phyloP scores from a whole-genome alignment of 164 flowering plant species.

The Vitis cinerea region DNA sequence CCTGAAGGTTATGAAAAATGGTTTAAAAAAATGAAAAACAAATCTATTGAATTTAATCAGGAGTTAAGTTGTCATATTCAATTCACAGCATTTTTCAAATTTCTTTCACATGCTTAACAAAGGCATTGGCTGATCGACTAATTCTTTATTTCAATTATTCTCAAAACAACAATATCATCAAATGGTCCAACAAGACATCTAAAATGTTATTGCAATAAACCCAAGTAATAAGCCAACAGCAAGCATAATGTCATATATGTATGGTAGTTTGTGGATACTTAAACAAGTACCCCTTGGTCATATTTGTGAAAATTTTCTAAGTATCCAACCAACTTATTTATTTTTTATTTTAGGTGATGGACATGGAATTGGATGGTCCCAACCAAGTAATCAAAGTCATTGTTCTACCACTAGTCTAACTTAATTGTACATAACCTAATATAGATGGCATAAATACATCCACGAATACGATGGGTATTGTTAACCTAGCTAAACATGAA shows the following conservation, averaged over 20 bases:
- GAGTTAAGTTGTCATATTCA: no score
- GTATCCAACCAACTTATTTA: background rate
- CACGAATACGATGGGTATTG: background rate
- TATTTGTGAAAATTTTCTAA: background rate
- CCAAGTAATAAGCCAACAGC: background rate
- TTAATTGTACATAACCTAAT: background rate
- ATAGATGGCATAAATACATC: background rate
- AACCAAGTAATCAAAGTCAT: background rate
- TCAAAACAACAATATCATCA: background rate
- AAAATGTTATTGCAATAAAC: background rate
- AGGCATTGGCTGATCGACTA: background rate
- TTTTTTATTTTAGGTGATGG: background rate
- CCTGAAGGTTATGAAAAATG: conserved; percentile 35
- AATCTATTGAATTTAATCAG: background rate
- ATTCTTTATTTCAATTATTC: background rate
- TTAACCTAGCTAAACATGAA: background rate
- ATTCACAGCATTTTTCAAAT: background rate
- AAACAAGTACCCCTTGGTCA: background rate
- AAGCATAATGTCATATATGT: no score
- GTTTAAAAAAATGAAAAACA: background rate
- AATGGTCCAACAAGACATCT: background rate
- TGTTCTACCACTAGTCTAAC: background rate
- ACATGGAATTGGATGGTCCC: background rate
- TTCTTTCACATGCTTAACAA: background rate
- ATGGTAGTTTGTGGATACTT: background rate